Conservation (phyloP, 2,329 filamentous ascomycete genomes). For the Xylariaceae sp. region DNA sequence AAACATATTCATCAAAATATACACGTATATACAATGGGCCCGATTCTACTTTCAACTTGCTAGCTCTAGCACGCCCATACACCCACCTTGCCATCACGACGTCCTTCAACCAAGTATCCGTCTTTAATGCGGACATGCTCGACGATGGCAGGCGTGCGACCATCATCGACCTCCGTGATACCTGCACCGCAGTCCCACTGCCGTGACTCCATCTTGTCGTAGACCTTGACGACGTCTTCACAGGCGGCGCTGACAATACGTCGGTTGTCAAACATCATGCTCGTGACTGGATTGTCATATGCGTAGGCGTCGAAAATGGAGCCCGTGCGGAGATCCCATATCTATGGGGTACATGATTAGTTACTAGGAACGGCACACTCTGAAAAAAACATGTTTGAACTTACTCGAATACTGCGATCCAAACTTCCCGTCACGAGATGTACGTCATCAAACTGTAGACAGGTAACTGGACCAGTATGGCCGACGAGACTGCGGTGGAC, state of each 20-base stretch:
- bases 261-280: conserved; percentile 95
- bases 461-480: conserved; percentile 92
- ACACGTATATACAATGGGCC: neutral
- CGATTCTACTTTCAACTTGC: neutral
- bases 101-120: conserved; percentile 90
- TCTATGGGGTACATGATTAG: conserved; percentile 59
- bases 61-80: conserved; percentile 66
- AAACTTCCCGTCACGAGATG: conserved; percentile 92
- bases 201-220: conserved; percentile 93
- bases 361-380: neutral
- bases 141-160: conserved; percentile 70
- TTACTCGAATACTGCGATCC: conserved; percentile 91
- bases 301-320: conserved; percentile 96
- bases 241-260: conserved; percentile 89
- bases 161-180: conserved; percentile 69
- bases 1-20: neutral
- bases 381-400: conserved; percentile 47
- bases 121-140: conserved; percentile 91
- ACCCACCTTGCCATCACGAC: conserved; percentile 84
- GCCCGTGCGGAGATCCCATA: conserved; percentile 97
- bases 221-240: conserved; percentile 95
- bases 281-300: conserved; percentile 88
- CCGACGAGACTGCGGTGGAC: conserved; percentile 96
- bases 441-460: conserved; percentile 93
- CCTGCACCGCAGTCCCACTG: conserved; percentile 97